Evolutionary conservation across 1,284 basidiomycete species (phyloP), one percentile per base, ranked within the genome.

Genomic region (Ceratobasidium sp.): DNA sequence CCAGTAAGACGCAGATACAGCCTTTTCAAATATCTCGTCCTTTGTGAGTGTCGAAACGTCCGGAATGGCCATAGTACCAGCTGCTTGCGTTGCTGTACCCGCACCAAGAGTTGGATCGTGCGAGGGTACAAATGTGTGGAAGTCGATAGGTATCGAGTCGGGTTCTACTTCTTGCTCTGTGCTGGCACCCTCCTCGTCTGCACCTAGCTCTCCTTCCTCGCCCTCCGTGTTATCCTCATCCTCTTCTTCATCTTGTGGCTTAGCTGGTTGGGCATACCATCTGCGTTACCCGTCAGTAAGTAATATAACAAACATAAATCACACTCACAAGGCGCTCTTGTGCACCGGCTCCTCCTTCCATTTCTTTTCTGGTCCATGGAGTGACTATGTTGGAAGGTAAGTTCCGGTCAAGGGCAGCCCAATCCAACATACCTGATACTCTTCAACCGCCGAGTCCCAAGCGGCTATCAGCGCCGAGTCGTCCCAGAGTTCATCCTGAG

Each of bases 1-100:
- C 90, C 91, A 92, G 76, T 92, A 92, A 85, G 88, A 91, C 17
- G 90, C 88, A 25, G 82, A 83, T 74, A 91, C 73, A 1, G 90
- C 90, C 65, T 87, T 86, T 40, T 82, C 80, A 76, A 92, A 92
- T 1, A 89, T 89, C 74, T 92, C 89, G 72, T 92, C 89, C 73
- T 84, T 85, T 70, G 81, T 83, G 32, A 86, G 83, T 74, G 80
- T 80, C 13, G 77, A 73, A 8, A 70, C 20, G 29, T 68, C 69
- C 15, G 47, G 55, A 31, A 52, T 15, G 47, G 69, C 50, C 77
- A 80, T 43, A 78, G 76, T 17, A 3, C 45, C 35, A 27, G 17
- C 15, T 56, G 69, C 45, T 15, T 68, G 42, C 25, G 60, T 50
- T 15, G 29, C 52, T n/a, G 55, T 57, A 15, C 62, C 68, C 72